A percentile compares a stretch with the other conserved stretches of the same genome.
Evolutionary conservation across 2,329 filamentous ascomycete genomes (phyloP).

Genomic region (Ophiocordyceps robertsii): DNA sequence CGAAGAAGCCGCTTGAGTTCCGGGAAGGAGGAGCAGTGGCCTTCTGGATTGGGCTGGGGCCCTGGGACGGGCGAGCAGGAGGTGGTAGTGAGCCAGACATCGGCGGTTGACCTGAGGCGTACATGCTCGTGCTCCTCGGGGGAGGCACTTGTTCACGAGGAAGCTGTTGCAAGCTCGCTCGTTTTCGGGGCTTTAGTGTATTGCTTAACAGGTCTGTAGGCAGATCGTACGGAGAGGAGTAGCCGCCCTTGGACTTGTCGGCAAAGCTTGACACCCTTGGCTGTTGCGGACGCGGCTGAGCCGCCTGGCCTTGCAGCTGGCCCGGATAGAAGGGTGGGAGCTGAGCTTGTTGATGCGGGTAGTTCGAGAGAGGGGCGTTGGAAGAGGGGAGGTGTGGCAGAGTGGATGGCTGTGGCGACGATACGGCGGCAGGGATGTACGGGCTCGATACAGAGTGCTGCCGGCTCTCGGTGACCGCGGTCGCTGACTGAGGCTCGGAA

Average conservation of each 20-base stretch:
- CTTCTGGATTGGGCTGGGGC: conserved; percentile 17
- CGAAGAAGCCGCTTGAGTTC: conserved; percentile 53
- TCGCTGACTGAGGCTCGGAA: conserved; percentile 7
- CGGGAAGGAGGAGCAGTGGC: conserved; percentile 19
- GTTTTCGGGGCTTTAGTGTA: conserved; percentile 52
- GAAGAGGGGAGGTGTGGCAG: conserved; percentile 10
- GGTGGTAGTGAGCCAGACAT: conserved; percentile 1
- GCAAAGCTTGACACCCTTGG: conserved; percentile 69
- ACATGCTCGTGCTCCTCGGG: conserved; percentile 47
- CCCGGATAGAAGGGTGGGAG: conserved; percentile 10
- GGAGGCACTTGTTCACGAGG: conserved; percentile 32
- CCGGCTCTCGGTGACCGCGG: conserved; percentile 3
- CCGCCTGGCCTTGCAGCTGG: conserved; percentile 23
- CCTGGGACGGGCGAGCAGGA: conserved; percentile 16
- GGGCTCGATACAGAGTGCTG: conserved; percentile 7
- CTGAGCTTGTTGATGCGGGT: conserved; percentile 11
- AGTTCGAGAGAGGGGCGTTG: conserved; percentile 4
- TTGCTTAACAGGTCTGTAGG: conserved; percentile 60
- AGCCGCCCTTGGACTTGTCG: conserved; percentile 82
- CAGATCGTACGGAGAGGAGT: conserved; percentile 87
- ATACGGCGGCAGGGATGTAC: conserved; percentile 13
- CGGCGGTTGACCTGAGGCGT: conserved; percentile 13
- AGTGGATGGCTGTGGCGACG: conserved; percentile 7
- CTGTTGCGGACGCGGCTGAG: conserved; percentile 28
- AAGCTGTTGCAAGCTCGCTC: conserved; percentile 43